Percentiles rank a stretch among this genome's conserved stretches.
Evolutionary conservation across 129 eudicot genomes (phyloP).

Genomic region (Ambrosia trifida): DNA sequence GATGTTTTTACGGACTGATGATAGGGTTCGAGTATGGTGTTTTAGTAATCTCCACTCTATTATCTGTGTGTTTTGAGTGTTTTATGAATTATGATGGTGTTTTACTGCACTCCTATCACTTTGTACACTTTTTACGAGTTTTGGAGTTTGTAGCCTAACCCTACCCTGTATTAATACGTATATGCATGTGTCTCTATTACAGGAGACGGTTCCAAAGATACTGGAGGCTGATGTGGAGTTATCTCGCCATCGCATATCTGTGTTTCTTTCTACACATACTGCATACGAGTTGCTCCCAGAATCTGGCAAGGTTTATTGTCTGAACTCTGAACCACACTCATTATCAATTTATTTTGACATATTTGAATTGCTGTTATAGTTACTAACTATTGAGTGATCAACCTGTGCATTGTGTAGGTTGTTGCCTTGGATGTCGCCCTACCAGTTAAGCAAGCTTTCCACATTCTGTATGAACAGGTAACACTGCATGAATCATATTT

Average conservation of each 20-base stretch:
- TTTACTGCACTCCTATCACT: too few relatives aligned
- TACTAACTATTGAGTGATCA: constrained; percentile 10
- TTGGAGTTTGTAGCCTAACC: too few relatives aligned
- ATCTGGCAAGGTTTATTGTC: constrained; percentile 73
- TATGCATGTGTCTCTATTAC: constrained; percentile 11
- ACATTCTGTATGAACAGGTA: constrained; percentile 87
- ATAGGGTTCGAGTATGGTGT: too few relatives aligned
- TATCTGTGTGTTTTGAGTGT: too few relatives aligned
- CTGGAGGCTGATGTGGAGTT: constrained; percentile 64
- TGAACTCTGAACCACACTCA: not conserved
- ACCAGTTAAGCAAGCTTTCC: constrained; percentile 92
- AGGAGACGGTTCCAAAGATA: constrained; percentile 54
- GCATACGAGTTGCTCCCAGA: constrained; percentile 92
- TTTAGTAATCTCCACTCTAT: too few relatives aligned
- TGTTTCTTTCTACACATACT: constrained; percentile 67
- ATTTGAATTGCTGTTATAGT: constrained; percentile 10
- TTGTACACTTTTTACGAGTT: too few relatives aligned
- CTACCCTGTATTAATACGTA: constrained; percentile 7
- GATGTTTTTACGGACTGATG: too few relatives aligned
- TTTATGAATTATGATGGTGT: too few relatives aligned
- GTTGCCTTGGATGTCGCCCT: constrained; percentile 69
- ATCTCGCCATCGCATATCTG: constrained; percentile 79
- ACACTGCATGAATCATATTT: not conserved
- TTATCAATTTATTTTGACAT: not conserved
- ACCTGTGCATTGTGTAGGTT: constrained; percentile 45